Evolutionary conservation across 305 asterid species (phyloP).

Genomic region (Fraxinus latifolia): DNA sequence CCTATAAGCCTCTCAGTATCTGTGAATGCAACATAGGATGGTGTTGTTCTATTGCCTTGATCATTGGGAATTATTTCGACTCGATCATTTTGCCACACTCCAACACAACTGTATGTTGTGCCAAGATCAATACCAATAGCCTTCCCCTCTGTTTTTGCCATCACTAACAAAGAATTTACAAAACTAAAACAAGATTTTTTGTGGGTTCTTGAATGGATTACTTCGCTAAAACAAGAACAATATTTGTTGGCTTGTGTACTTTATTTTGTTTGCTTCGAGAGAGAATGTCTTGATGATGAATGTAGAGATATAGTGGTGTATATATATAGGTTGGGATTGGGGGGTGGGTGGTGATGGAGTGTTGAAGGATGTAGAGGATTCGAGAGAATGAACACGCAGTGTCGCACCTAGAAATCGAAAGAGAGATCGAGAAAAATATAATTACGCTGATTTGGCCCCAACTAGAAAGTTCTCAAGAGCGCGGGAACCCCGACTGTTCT

Average conservation of each 20-base stretch:
- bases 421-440: not conserved
- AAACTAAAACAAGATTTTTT: not conserved
- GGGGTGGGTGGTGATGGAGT: not conserved
- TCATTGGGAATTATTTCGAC: conserved; percentile 11
- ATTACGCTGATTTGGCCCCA: not conserved
- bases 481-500: not conserved
- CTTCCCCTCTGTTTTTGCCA: conserved; percentile 7
- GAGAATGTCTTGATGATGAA: not conserved
- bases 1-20: conserved; percentile 9
- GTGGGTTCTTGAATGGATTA: not conserved
- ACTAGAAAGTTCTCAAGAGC: conserved; percentile 1
- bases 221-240: not conserved
- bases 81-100: conserved; percentile 15
- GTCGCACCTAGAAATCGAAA: not conserved
- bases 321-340: not conserved
- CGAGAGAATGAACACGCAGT: not conserved
- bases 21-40: conserved; percentile 14
- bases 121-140: conserved; percentile 16
- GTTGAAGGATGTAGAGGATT: not conserved
- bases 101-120: conserved; percentile 17
- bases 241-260: not conserved
- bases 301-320: not conserved
- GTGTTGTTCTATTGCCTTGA: conserved; percentile 15
- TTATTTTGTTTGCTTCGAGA: not conserved
- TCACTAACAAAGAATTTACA: not conserved